Conservation (phyloP, 352 stramenopile genomes). For the Stramenopiles sp. region DNA sequence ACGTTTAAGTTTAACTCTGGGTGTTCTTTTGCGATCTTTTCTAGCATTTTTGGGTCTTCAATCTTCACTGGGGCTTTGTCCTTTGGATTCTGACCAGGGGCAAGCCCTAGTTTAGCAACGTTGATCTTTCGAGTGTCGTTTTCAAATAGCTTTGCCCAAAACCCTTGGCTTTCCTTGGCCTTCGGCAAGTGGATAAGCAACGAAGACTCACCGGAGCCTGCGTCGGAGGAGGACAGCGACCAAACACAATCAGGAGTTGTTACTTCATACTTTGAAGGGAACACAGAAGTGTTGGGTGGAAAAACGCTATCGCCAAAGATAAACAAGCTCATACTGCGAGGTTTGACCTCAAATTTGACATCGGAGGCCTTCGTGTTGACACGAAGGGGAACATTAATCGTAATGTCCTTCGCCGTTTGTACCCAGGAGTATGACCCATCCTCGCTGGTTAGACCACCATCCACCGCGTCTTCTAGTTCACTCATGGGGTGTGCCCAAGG, state of each 20-base stretch:
- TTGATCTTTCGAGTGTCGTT: neutral
- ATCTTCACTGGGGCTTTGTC: neutral
- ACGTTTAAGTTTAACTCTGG: too few species aligned
- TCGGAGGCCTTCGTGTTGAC: neutral
- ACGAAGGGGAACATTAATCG: neutral
- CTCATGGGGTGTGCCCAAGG: too few species aligned
- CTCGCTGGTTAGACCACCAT: neutral
- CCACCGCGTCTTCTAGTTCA: too few species aligned
- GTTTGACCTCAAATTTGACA: neutral
- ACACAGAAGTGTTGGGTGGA: too few species aligned
- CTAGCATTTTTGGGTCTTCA: neutral
- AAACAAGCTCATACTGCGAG: neutral
- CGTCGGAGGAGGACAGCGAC: neutral
- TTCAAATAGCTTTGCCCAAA: neutral
- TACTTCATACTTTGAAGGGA: too few species aligned
- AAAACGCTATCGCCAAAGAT: neutral
- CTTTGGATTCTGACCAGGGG: neutral
- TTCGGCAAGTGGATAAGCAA: neutral
- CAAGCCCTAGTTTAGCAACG: neutral
- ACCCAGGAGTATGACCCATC: neutral
- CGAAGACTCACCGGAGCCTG: neutral
- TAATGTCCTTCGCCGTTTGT: neutral
- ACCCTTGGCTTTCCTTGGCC: neutral
- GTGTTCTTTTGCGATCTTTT: neutral
- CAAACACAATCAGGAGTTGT: neutral